A percentile compares a stretch with the other conserved stretches of the same genome.
Evolutionary conservation across 495 filamentous ascomycete species (phyloP).

Genomic region (Cetradonia linearis): DNA sequence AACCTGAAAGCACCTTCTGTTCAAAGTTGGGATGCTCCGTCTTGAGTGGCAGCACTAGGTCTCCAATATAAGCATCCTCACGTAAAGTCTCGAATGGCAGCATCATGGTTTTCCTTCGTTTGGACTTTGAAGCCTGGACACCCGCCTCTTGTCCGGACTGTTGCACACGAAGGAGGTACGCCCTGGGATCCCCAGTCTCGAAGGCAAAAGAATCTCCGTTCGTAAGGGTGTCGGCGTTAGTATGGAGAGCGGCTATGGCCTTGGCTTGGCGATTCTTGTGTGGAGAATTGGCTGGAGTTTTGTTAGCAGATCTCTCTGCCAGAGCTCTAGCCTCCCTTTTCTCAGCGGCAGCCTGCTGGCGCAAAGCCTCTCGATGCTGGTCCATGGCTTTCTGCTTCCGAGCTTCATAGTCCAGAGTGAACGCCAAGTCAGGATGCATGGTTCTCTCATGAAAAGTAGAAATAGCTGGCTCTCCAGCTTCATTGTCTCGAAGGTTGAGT

Average conservation of each 20-base stretch:
- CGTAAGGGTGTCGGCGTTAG: neutral
- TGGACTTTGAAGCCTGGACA: neutral
- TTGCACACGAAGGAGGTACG: slow-evolving; percentile 21
- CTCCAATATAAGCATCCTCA: neutral
- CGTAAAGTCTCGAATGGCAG: slow-evolving; percentile 20
- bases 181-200: slow-evolving; percentile 20
- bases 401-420: slow-evolving; percentile 31
- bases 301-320: neutral
- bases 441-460: neutral
- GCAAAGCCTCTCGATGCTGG: slow-evolving; percentile 23
- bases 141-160: neutral
- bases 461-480: slow-evolving; percentile 1
- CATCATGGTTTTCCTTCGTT: slow-evolving; percentile 11
- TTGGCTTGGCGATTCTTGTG: slow-evolving; percentile 32
- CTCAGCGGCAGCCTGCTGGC: slow-evolving; percentile 14
- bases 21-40: neutral
- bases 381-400: slow-evolving; percentile 28
- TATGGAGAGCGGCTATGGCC: slow-evolving; percentile 28
- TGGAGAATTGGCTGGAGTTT: slow-evolving; percentile 22
- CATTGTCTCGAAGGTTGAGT: slow-evolving; percentile 11
- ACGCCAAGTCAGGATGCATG: slow-evolving; percentile 25
- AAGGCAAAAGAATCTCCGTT: neutral
- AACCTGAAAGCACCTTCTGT: neutral
- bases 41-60: slow-evolving; percentile 8
- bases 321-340: neutral